Evolutionary conservation across 1,284 basidiomycete species (phyloP).

Genomic region (Xerocomus minutiporus): DNA sequence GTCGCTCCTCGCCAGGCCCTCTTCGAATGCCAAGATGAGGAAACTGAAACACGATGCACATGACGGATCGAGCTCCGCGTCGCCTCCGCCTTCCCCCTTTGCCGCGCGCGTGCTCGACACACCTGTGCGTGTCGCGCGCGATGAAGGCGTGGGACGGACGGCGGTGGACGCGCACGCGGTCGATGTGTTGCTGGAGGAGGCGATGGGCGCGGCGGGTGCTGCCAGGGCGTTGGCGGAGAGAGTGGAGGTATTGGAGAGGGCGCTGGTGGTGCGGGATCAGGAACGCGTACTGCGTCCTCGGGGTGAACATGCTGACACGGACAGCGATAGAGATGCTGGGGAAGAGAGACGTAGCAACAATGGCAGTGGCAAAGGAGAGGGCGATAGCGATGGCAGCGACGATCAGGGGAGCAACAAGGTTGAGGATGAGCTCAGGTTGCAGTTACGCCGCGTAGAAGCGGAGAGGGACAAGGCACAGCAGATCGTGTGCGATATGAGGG

Average conservation of each 20-base stretch:
- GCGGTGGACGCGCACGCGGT: slow-evolving; percentile 11
- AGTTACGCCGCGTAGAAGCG: slow-evolving; percentile 15
- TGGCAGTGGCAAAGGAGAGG: background rate
- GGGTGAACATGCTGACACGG: background rate
- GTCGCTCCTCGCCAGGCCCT: slow-evolving; percentile 8
- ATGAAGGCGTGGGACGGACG: slow-evolving; percentile 2
- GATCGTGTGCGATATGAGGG: slow-evolving; percentile 16
- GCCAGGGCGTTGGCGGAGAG: slow-evolving; percentile 22
- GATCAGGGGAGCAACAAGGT: background rate
- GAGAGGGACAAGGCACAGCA: slow-evolving; percentile 21
- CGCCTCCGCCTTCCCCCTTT: background rate
- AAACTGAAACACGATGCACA: background rate
- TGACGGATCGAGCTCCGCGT: background rate
- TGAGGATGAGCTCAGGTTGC: slow-evolving; percentile 12
- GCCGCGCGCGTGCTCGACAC: background rate
- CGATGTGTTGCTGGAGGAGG: slow-evolving; percentile 15
- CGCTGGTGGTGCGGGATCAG: slow-evolving; percentile 6
- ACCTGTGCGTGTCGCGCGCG: slow-evolving; percentile 4
- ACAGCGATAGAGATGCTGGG: background rate
- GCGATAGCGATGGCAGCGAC: background rate
- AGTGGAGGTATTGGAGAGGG: slow-evolving; percentile 23
- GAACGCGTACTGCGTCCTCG: background rate
- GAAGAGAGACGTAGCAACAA: background rate
- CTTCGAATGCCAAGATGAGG: background rate
- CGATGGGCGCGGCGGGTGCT: slow-evolving; percentile 12